Base-by-base conservation (phyloP, 768 basidiomycete species). In the Hebeloma cylindrosporum region DNA sequence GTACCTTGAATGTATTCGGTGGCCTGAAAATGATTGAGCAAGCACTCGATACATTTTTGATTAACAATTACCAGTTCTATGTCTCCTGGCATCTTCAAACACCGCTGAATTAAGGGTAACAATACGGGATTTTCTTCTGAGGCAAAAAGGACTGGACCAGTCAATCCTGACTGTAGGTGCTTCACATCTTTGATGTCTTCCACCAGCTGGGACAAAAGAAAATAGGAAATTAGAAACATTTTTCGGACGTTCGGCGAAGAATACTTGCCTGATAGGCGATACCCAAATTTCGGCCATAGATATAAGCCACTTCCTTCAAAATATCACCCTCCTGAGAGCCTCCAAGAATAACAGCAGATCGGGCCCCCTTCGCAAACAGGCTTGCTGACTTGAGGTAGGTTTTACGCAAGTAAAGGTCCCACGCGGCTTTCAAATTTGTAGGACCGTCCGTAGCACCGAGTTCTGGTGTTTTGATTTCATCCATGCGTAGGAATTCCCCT, bases 231-330 rank as follows among this genome's bases (percentile, higher is more conserved):
- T 41, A 18, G 43, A 7, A 33, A 20, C 17, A 7, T 5, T 40
- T 27, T 20, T 32, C 27, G 14, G 18, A 3, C 33, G 36, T n/a
- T n/a, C n/a, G n/a, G n/a, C n/a, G n/a, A n/a, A 26, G 20, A 38
- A 39, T 37, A 56, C 60, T 53, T 30, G 70, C 71, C 62, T 76
- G 73, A 49, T 69, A 66, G n/a, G 93, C 91, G 44, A 94, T 88
- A 2, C 93, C 93, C 13, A 95, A 58, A 66, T 94, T 92, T 42
- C 90, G 76, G 1, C 92, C 93, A 65, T 91, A 96, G 5, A 82
- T 84, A 68, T 95, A 96, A 10, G 93, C 93, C 4, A 83, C 76
- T 63, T 95, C 93, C 64, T 90, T 92, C 74, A 89, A 85, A 7
- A 83, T 58, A 55, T 93, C 88, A n/a, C 81, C 83, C 57, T 85